Evolutionary conservation across 331 rosid genomes (phyloP).

Genomic region (Acacia pycnantha): DNA sequence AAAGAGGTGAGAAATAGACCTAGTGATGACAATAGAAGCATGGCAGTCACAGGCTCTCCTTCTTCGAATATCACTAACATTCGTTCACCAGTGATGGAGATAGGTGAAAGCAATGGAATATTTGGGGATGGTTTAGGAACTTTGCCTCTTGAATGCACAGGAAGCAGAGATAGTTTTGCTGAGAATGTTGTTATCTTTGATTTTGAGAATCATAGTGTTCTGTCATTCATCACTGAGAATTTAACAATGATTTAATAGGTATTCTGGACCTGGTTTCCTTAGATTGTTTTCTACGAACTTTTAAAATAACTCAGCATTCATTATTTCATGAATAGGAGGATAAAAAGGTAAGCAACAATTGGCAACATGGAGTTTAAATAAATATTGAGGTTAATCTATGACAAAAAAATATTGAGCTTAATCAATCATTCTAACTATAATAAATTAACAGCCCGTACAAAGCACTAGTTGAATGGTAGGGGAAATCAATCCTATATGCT

Average conservation of each 20-base stretch:
- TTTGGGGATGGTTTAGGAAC: too few relatives aligned
- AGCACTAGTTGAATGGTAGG: background rate
- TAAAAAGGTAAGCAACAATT: background rate
- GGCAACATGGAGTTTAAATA: background rate
- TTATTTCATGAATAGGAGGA: background rate
- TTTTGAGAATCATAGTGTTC: background rate
- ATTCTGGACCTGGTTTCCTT: background rate
- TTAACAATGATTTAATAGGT: background rate
- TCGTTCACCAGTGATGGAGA: too few relatives aligned
- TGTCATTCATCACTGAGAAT: background rate
- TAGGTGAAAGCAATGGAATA: too few relatives aligned
- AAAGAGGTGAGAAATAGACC: background rate
- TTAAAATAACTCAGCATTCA: background rate
- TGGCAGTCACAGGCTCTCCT: too few relatives aligned
- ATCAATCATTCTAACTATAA: background rate
- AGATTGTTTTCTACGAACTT: background rate
- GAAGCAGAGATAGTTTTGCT: background rate
- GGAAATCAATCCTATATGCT: conserved; percentile 2
- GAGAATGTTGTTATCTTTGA: background rate
- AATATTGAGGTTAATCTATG: too few relatives aligned
- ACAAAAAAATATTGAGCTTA: background rate
- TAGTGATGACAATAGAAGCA: background rate
- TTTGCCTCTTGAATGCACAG: too few relatives aligned
- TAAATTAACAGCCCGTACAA: background rate
- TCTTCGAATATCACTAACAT: too few relatives aligned